Percentiles rank a stretch among this genome's conserved stretches.
Evolutionary conservation across 352 stramenopile species (phyloP).

Genomic region (Phytopythium boreale): DNA sequence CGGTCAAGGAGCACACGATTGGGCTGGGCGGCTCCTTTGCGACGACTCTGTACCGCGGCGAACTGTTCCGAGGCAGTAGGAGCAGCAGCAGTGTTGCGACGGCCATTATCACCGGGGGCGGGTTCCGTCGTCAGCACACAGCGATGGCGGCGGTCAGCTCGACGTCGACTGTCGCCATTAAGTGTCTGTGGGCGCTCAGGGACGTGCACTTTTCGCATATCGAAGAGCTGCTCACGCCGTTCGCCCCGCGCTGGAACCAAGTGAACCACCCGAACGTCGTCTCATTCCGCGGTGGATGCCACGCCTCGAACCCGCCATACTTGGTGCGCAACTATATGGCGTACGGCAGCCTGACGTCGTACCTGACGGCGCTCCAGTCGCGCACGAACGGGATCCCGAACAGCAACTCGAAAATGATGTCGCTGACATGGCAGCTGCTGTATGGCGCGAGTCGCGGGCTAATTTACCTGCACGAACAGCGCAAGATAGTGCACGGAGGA

Average conservation of each 20-base stretch:
- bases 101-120: slow-evolving; percentile 6
- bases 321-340: slow-evolving; percentile 61
- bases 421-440: slow-evolving; percentile 48
- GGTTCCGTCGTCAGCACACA: slow-evolving; percentile 1
- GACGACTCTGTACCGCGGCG: slow-evolving; percentile 48
- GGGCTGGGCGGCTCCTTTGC: slow-evolving; percentile 35
- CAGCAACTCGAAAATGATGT: slow-evolving; percentile 30
- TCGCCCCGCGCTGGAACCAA: slow-evolving; percentile 38
- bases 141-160: slow-evolving; percentile 12
- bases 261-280: slow-evolving; percentile 62
- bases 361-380: slow-evolving; percentile 41
- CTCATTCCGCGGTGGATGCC: slow-evolving; percentile 53
- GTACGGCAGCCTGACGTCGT: slow-evolving; percentile 47
- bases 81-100: slow-evolving; percentile 26
- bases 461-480: slow-evolving; percentile 59
- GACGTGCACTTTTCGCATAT: slow-evolving; percentile 46
- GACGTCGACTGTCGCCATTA: slow-evolving; percentile 44
- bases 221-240: slow-evolving; percentile 50
- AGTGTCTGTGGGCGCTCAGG: slow-evolving; percentile 45
- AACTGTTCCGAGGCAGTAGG: slow-evolving; percentile 47
- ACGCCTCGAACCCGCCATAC: slow-evolving; percentile 41
- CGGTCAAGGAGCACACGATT: slow-evolving; percentile 27
- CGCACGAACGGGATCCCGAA: slow-evolving; percentile 29
- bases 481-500: slow-evolving; percentile 48
- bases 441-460: slow-evolving; percentile 59